Conservation (phyloP, 805 yeast genomes). For the Suhomyces canberraensis region DNA sequence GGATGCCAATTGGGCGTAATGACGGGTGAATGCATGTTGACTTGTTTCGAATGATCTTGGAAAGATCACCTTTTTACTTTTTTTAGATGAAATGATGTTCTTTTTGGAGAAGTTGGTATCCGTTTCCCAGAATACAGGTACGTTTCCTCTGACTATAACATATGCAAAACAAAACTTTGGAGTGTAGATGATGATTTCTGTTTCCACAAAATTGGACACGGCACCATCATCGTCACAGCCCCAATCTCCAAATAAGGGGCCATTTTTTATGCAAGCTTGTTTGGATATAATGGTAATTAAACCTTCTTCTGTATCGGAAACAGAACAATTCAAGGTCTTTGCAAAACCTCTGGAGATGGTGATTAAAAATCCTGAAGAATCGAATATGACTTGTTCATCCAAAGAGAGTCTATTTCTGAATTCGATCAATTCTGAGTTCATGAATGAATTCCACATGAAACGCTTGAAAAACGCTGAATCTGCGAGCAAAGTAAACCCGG, state of each 20-base stretch:
- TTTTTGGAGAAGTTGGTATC: conserved; percentile 40
- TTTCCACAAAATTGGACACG: conserved; percentile 50
- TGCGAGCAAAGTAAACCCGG: conserved; percentile 23
- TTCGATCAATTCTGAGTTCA: conserved; percentile 44
- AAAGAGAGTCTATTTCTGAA: conserved; percentile 44
- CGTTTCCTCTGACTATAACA: conserved; percentile 49
- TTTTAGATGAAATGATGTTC: conserved; percentile 25
- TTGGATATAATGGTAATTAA: conserved; percentile 49
- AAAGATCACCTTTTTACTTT: conserved; percentile 42
- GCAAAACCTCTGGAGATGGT: conserved; percentile 53
- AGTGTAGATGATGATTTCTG: conserved; percentile 47
- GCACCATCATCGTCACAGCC: conserved; percentile 58
- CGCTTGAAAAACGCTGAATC: conserved; percentile 42
- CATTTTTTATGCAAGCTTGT: conserved; percentile 47
- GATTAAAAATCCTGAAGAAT: conserved; percentile 44
- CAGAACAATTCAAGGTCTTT: conserved; percentile 37
- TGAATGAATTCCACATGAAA: conserved; percentile 51
- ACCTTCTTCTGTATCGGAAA: conserved; percentile 30
- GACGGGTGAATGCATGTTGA: conserved; percentile 48
- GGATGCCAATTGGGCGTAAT: conserved; percentile 44
- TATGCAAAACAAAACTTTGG: conserved; percentile 42
- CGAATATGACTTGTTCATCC: conserved; percentile 41
- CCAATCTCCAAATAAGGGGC: conserved; percentile 53
- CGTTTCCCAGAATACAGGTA: conserved; percentile 54
- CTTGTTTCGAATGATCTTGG: conserved; percentile 54